Conservation (phyloP, 2,329 filamentous ascomycete species). For the Chaetomium strumarium region DNA sequence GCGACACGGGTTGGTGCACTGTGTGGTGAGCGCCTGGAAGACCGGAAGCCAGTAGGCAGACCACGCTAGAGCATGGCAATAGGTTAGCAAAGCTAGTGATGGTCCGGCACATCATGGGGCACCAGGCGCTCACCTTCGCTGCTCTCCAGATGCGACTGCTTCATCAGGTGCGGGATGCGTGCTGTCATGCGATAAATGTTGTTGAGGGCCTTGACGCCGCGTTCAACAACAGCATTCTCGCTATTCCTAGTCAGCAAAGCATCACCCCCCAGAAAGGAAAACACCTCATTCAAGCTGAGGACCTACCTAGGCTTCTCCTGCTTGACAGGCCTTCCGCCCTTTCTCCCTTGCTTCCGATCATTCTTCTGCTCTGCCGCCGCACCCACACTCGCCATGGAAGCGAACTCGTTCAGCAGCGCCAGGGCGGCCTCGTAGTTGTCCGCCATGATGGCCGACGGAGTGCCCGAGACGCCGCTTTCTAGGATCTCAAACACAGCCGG, state of each 20-base stretch:
- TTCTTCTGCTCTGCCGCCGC: constrained; percentile 63
- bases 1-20: constrained; percentile 91
- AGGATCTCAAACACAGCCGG: constrained; percentile 81
- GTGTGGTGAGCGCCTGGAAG: constrained; percentile 78
- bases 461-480: constrained; percentile 65
- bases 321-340: constrained; percentile 39
- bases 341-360: constrained; percentile 40
- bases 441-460: constrained; percentile 78
- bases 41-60: constrained; percentile 96
- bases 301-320: constrained; percentile 50
- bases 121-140: constrained; percentile 58
- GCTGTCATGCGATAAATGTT: constrained; percentile 77
- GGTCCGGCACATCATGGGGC: neutral
- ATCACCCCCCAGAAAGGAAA: neutral
- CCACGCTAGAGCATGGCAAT: constrained; percentile 60
- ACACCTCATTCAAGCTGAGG: neutral
- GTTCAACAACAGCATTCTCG: constrained; percentile 65
- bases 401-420: constrained; percentile 80
- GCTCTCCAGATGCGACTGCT: constrained; percentile 85
- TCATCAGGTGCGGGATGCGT: constrained; percentile 79
- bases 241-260: constrained; percentile 32
- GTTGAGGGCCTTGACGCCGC: constrained; percentile 74
- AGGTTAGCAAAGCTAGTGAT: neutral
- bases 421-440: constrained; percentile 94
- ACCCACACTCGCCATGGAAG: constrained; percentile 71